Evolutionary conservation across 1,139 yeast genomes (phyloP).

Genomic region (Protomyces inouyei): DNA sequence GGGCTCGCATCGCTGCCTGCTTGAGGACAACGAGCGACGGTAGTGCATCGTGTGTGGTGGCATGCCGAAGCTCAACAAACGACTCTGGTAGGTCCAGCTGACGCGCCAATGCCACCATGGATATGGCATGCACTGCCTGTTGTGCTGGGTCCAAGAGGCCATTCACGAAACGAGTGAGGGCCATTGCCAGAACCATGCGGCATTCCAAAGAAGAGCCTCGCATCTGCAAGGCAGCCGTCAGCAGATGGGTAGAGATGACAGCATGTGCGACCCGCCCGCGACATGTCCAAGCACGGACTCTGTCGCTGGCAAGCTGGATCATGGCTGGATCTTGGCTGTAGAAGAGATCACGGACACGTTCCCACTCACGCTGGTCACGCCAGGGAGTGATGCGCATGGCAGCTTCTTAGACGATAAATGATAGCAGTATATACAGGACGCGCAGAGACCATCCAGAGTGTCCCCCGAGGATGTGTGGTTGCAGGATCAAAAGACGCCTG

Average conservation of each 20-base stretch:
- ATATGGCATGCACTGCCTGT: slow-evolving; percentile 70
- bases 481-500: slow-evolving; percentile 14
- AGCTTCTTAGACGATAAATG: not conserved
- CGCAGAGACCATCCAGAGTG: too few species aligned
- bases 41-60: slow-evolving; percentile 70
- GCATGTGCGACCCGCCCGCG: slow-evolving; percentile 75
- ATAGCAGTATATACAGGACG: too few species aligned
- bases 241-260: slow-evolving; percentile 63
- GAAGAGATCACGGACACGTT: not conserved
- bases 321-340: slow-evolving; percentile 4
- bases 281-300: slow-evolving; percentile 26
- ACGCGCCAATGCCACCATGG: slow-evolving; percentile 69
- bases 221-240: slow-evolving; percentile 49
- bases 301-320: not conserved
- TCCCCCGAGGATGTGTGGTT: not conserved
- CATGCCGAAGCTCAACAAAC: slow-evolving; percentile 87
- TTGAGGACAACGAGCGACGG: slow-evolving; percentile 69
- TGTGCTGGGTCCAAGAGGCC: slow-evolving; percentile 87
- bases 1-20: slow-evolving; percentile 53
- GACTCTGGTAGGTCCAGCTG: slow-evolving; percentile 65
- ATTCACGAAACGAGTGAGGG: slow-evolving; percentile 79
- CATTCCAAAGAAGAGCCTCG: slow-evolving; percentile 38
- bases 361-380: slow-evolving; percentile 18
- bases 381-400: slow-evolving; percentile 16
- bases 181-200: slow-evolving; percentile 60